phyloP scores from a whole-genome alignment of 139 green algal species.

The Zygnema cylindricum region DNA sequence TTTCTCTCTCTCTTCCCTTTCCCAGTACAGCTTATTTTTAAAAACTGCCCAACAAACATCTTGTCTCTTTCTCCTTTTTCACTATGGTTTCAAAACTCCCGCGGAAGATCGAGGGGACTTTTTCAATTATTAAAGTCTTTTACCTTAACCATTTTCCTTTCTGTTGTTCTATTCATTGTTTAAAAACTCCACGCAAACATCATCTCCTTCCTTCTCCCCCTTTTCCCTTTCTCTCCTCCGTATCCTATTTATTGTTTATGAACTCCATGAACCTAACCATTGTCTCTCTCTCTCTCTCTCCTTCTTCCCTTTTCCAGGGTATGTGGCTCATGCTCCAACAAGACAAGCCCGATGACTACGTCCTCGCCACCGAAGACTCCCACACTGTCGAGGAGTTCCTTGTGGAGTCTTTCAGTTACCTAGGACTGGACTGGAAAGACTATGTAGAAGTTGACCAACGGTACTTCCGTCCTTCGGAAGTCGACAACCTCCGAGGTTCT shows the following conservation, averaged over 20 bases:
- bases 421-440: slow-evolving; percentile 60
- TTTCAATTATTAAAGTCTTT: no score
- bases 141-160: no score
- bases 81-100: no score
- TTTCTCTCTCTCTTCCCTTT: no score
- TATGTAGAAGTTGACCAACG: slow-evolving; percentile 60
- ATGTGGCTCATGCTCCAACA: slow-evolving; percentile 86
- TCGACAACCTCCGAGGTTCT: slow-evolving; percentile 77
- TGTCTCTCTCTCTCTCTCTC: not conserved
- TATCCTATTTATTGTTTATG: not conserved
- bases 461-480: slow-evolving; percentile 82
- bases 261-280: not conserved
- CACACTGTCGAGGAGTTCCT: slow-evolving; percentile 60
- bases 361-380: slow-evolving; percentile 72
- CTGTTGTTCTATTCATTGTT: no score
- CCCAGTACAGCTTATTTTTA: no score
- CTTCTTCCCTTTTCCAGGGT: slow-evolving; percentile 18
- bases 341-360: slow-evolving; percentile 74
- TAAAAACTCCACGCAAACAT: no score
- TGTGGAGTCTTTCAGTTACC: slow-evolving; percentile 54
- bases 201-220: not conserved
- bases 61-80: no score
- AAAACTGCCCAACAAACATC: no score
- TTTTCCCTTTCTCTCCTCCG: not conserved
- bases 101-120: no score